phyloP scores from a whole-genome alignment of 2,329 filamentous ascomycete species.

The Beauveria rudraprayagi region DNA sequence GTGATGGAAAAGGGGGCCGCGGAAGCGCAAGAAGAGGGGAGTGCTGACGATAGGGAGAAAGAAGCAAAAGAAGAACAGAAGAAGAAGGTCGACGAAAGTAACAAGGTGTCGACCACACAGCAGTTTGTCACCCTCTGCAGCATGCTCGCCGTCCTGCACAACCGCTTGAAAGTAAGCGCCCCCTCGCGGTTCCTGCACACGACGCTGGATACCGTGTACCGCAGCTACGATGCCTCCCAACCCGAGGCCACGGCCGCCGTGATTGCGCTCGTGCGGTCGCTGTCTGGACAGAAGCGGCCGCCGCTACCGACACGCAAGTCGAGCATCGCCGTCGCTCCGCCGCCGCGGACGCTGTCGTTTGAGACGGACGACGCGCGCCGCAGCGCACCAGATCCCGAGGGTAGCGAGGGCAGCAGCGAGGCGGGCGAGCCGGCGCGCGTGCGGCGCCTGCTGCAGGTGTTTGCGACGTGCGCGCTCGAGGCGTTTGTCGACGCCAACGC shows the following conservation, averaged over 20 bases:
- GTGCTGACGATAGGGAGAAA: too few relatives aligned
- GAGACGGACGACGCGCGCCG: slow-evolving; percentile 41
- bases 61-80: not conserved
- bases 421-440: slow-evolving; percentile 50
- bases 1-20: slow-evolving; percentile 51
- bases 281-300: slow-evolving; percentile 60
- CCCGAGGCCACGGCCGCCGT: slow-evolving; percentile 63
- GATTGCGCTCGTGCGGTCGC: slow-evolving; percentile 60
- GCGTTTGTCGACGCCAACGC: slow-evolving; percentile 58
- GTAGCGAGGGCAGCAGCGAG: slow-evolving; percentile 31
- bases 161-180: slow-evolving; percentile 66
- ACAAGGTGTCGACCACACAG: slow-evolving; percentile 23
- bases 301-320: slow-evolving; percentile 51
- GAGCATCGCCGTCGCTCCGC: slow-evolving; percentile 47
- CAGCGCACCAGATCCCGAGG: slow-evolving; percentile 56
- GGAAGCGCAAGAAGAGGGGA: slow-evolving; percentile 14
- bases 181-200: slow-evolving; percentile 72
- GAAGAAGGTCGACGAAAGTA: slow-evolving; percentile 22
- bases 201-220: slow-evolving; percentile 63
- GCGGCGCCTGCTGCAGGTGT: slow-evolving; percentile 60
- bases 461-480: slow-evolving; percentile 70
- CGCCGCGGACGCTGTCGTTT: slow-evolving; percentile 49
- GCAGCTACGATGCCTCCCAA: slow-evolving; percentile 54
- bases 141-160: slow-evolving; percentile 65
- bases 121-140: slow-evolving; percentile 64